A percentile compares a stretch with the other conserved stretches of the same genome.
phyloP scores from a whole-genome alignment of 140 eudicot genomes.

The Stevia rebaudiana region DNA sequence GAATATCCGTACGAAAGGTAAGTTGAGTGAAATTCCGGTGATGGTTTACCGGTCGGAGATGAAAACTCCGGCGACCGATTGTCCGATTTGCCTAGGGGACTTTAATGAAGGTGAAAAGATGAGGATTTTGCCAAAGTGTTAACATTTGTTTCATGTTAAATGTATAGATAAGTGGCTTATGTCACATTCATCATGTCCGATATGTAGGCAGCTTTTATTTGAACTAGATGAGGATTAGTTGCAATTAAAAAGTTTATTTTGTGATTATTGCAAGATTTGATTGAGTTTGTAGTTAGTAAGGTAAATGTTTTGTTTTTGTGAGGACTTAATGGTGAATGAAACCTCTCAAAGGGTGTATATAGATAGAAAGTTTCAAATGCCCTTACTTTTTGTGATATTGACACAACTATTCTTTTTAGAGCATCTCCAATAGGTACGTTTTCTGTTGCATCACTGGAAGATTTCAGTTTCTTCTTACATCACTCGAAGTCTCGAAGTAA shows the following conservation, averaged over 20 bases:
- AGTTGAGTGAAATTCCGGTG: conserved; percentile 52
- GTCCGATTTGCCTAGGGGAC: conserved; percentile 74
- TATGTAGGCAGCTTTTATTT: conserved; percentile 48
- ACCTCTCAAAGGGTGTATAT: not conserved
- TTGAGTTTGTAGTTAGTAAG: not conserved
- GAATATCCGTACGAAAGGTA: conserved; percentile 36
- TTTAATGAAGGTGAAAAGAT: conserved; percentile 59
- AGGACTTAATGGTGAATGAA: not conserved
- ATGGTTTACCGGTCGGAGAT: conserved; percentile 44
- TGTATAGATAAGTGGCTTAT: conserved; percentile 72
- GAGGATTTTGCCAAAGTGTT: conserved; percentile 62
- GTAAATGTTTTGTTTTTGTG: conserved; percentile 12
- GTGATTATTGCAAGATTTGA: conserved; percentile 7
- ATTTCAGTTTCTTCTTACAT: too few species aligned
- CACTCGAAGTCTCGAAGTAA: too few species aligned
- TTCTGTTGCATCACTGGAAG: too few species aligned
- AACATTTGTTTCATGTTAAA: conserved; percentile 65
- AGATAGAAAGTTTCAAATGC: not conserved
- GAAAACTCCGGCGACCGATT: conserved; percentile 44
- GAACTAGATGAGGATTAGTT: conserved; percentile 32
- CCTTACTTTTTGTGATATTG: not conserved
- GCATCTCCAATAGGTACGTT: too few species aligned
- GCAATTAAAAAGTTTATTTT: conserved; percentile 2
- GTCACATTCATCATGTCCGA: conserved; percentile 73
- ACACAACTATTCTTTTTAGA: not conserved